These are phyloP conservation scores for Neodidymelliopsis sp. DNA, from an alignment of 2,329 filamentous ascomycete genomes.

Conservation along the genomic window DNA sequence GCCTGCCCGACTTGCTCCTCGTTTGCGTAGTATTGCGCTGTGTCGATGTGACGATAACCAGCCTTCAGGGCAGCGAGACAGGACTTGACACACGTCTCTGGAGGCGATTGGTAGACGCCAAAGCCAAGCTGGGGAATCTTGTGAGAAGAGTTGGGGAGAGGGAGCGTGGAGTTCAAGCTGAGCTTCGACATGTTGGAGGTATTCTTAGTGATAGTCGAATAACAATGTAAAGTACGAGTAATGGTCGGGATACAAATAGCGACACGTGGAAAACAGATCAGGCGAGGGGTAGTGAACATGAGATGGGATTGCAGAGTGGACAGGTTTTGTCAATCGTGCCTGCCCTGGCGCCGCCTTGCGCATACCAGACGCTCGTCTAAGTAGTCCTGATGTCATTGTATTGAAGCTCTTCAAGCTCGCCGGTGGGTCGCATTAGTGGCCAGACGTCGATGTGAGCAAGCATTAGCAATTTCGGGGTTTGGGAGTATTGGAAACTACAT, in stretches of 20 bases:
- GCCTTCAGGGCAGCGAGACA: conserved; percentile 64
- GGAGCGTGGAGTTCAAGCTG: conserved; percentile 57
- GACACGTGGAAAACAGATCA: conserved; percentile 5
- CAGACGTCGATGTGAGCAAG: neutral
- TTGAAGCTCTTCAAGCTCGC: conserved; percentile 5
- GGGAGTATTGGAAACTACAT: neutral
- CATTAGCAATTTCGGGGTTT: too few relatives aligned
- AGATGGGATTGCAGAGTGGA: conserved; percentile 6
- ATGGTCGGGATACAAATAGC: conserved; percentile 6
- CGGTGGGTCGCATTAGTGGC: conserved; percentile 7
- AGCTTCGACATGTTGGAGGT: conserved; percentile 36
- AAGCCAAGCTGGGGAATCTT: conserved; percentile 73
- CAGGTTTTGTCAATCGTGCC: conserved; percentile 3
- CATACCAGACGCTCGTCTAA: conserved; percentile 11
- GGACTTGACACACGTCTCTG: conserved; percentile 63
- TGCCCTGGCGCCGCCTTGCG: conserved; percentile 12
- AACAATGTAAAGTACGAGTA: conserved; percentile 11
- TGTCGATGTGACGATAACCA: conserved; percentile 71
- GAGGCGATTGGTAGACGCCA: conserved; percentile 71
- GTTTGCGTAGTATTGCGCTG: conserved; percentile 75
- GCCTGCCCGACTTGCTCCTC: conserved; percentile 72
- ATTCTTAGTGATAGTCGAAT: conserved; percentile 6
- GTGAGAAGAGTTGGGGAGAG: conserved; percentile 59
- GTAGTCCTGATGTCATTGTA: conserved; percentile 22
- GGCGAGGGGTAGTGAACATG: conserved; percentile 18